Evolutionary conservation across 164 flowering plant species (phyloP), one percentile per base, ranked within the genome.

Genomic region (Pachysandra terminalis): DNA sequence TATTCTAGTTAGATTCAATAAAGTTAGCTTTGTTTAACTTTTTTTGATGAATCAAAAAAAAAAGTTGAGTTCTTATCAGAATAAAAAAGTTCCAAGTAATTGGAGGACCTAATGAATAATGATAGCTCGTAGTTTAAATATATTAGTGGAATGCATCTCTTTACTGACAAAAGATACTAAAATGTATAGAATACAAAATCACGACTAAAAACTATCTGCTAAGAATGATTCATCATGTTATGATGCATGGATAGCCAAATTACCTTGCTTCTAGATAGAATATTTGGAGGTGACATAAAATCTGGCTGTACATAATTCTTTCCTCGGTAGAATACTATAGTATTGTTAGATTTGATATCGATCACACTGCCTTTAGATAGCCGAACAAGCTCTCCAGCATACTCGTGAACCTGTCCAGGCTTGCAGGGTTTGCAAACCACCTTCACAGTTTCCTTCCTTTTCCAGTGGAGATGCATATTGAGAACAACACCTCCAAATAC

Each of bases 401-500:
- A 91, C 56, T 83, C 85, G 49, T 86, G 85, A 73, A 94, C 75
- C 75, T 91, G 93, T 60, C 98, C 97, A 41, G 91, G 95, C 73
- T 68, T 86, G 78, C 97, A 94, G 60, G 96, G 93, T 68, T 74
- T 91, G 80, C 94, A 91, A 61, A 81, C 59, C 69, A 94, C 97
- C 81, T 91, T 91, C 24, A 94, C 95, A 26, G 97, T 91, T 72
- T 90, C 93, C 74, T 94, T 95, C 64, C 77, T 91, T 80, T 94
- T 94, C 97, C 97, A 88, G 49, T 94, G 98, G 22, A 91, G 91
- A 82, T 91, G 98, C 98, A 94, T 91, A 72, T 94, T 94, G 23
- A 94, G 93, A 80, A 88, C 98, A 72, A 94, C 96, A 66, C 95
- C 95, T 64, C 98, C 98, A 81, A 94, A 91, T 21, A 94, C 93